These are phyloP conservation scores for Rutstroemia sp. DNA, from an alignment of 2,329 filamentous ascomycete genomes.

Conservation along the genomic window DNA sequence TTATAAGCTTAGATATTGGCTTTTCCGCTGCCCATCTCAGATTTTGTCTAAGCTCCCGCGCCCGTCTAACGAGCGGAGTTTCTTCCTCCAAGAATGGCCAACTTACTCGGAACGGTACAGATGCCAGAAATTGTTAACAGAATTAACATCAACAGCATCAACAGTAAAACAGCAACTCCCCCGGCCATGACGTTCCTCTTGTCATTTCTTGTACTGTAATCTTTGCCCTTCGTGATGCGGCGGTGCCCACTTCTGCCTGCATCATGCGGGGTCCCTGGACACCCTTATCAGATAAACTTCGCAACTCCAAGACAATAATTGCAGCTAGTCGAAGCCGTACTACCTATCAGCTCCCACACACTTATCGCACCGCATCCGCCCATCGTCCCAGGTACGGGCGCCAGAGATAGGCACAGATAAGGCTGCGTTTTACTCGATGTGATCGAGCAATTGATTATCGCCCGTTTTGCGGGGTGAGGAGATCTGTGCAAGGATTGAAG, in stretches of 20 bases:
- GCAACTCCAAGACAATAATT: neutral
- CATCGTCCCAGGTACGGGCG: neutral
- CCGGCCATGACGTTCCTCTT: neutral
- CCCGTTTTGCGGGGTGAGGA: neutral
- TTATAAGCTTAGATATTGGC: too few relatives aligned
- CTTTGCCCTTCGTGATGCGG: neutral
- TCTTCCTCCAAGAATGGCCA: too few relatives aligned
- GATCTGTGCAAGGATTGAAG: neutral
- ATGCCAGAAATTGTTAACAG: too few relatives aligned
- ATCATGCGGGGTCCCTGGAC: neutral
- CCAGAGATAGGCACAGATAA: constrained; percentile 7
- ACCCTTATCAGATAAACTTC: neutral
- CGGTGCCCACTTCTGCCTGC: neutral
- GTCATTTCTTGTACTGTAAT: neutral
- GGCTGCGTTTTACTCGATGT: constrained; percentile 10
- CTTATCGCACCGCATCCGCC: constrained; percentile 1
- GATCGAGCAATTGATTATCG: constrained; percentile 8
- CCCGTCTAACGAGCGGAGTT: too few relatives aligned
- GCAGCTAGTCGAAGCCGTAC: neutral
- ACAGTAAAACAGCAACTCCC: too few relatives aligned
- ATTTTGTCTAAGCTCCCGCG: too few relatives aligned
- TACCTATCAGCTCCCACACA: constrained; percentile 3
- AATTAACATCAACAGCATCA: too few relatives aligned
- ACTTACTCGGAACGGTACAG: too few relatives aligned
- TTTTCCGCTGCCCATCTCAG: too few relatives aligned